These are phyloP conservation scores for Streptanthus diversifolius DNA, from an alignment of 345 rosid species.

Conservation along the genomic window DNA sequence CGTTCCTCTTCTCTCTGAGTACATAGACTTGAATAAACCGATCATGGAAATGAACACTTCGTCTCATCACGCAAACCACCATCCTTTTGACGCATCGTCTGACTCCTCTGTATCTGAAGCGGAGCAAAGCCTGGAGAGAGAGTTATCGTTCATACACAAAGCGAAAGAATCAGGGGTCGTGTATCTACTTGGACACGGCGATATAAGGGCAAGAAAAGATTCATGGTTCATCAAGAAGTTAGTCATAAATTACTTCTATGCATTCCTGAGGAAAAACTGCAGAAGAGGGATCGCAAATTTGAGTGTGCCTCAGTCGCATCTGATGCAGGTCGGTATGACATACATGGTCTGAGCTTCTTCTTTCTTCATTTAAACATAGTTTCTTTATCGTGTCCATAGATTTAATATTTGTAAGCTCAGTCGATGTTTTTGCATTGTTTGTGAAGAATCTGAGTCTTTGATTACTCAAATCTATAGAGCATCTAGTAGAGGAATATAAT, in stretches of 20 bases:
- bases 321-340: slow-evolving; percentile 99
- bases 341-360: slow-evolving; percentile 68
- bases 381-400: slow-evolving; percentile 17
- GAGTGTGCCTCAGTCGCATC: slow-evolving; percentile 90
- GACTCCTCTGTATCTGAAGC: slow-evolving; percentile 46
- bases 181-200: slow-evolving; percentile 97
- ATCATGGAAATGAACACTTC: slow-evolving; percentile 61
- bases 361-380: background rate
- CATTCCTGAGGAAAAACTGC: slow-evolving; percentile 92
- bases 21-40: slow-evolving; percentile 36
- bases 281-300: slow-evolving; percentile 88
- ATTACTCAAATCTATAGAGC: slow-evolving; percentile 20
- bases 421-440: slow-evolving; percentile 18
- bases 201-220: slow-evolving; percentile 92
- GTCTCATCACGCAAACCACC: slow-evolving; percentile 6
- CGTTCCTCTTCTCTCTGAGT: slow-evolving; percentile 76
- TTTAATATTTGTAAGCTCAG: background rate
- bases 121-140: slow-evolving; percentile 89
- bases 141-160: slow-evolving; percentile 83
- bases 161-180: slow-evolving; percentile 96
- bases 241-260: slow-evolving; percentile 86
- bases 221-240: slow-evolving; percentile 97
- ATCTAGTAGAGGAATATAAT: background rate
- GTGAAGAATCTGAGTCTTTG: slow-evolving; percentile 24
- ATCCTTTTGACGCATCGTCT: slow-evolving; percentile 31